Evolutionary conservation across 805 yeast species (phyloP).

Genomic region (Millerozyma miso): DNA sequence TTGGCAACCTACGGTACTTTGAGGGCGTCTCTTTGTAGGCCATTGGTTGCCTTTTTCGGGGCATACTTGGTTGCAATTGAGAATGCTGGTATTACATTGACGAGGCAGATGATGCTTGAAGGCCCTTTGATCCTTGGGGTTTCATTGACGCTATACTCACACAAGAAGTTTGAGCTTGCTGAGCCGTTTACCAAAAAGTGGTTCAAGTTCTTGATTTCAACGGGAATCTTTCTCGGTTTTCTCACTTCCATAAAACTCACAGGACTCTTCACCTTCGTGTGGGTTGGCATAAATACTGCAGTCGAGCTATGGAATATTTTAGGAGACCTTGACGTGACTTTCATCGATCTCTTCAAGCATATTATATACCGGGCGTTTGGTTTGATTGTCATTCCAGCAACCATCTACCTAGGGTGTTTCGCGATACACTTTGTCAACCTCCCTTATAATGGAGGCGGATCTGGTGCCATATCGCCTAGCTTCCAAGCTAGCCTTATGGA

Average conservation of each 20-base stretch:
- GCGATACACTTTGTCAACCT: conserved; percentile 51
- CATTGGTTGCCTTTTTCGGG: conserved; percentile 47
- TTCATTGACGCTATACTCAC: conserved; percentile 47
- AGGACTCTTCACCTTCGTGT: conserved; percentile 62
- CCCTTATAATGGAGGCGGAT: conserved; percentile 52
- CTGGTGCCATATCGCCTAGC: conserved; percentile 59
- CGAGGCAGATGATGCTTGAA: conserved; percentile 46
- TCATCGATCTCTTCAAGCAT: conserved; percentile 35
- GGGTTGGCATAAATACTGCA: conserved; percentile 51
- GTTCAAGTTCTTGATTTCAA: conserved; percentile 45
- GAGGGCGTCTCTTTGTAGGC: conserved; percentile 51
- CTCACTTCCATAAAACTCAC: conserved; percentile 63
- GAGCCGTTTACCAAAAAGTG: conserved; percentile 46
- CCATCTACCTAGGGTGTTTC: conserved; percentile 55
- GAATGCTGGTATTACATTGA: conserved; percentile 58
- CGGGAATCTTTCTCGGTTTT: conserved; percentile 53
- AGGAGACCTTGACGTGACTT: conserved; percentile 60
- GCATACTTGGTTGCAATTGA: conserved; percentile 55
- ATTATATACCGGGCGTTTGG: conserved; percentile 34
- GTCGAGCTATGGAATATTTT: conserved; percentile 61
- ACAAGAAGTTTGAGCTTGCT: conserved; percentile 46
- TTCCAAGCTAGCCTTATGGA: conserved; percentile 59
- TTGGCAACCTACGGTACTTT: conserved; percentile 52
- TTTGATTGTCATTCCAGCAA: conserved; percentile 51
- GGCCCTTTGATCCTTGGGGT: conserved; percentile 42